Evolutionary conservation across 2,329 filamentous ascomycete species (phyloP).

Genomic region (Hypomyces rosellus): DNA sequence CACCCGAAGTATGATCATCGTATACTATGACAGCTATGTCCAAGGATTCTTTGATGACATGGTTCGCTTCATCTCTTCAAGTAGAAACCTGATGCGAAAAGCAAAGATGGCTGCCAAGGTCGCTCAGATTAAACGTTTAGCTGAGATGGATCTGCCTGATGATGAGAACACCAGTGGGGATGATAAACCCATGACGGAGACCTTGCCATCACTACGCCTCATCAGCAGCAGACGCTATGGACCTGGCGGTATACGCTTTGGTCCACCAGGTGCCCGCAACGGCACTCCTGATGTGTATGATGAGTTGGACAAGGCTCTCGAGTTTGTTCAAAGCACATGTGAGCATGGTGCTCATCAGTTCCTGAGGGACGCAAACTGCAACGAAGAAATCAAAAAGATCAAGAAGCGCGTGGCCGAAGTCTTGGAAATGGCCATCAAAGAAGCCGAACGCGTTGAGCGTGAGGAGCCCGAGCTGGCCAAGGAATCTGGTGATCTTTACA

Average conservation of each 20-base stretch:
- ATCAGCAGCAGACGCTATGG: constrained; percentile 32
- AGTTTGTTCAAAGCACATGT: constrained; percentile 73
- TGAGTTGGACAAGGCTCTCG: constrained; percentile 68
- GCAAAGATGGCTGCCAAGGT: constrained; percentile 78
- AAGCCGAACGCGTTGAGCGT: constrained; percentile 49
- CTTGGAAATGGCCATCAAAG: constrained; percentile 51
- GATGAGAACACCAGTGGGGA: constrained; percentile 37
- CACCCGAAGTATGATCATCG: constrained; percentile 68
- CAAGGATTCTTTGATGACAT: constrained; percentile 77
- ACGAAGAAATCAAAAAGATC: constrained; percentile 66
- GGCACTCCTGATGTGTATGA: constrained; percentile 54
- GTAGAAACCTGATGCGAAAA: constrained; percentile 78
- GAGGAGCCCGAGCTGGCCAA: constrained; percentile 44
- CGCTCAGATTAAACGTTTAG: constrained; percentile 55
- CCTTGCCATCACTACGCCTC: constrained; percentile 35
- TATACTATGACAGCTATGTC: constrained; percentile 88
- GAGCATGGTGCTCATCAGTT: constrained; percentile 86
- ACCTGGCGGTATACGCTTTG: constrained; percentile 20
- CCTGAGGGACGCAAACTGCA: constrained; percentile 79
- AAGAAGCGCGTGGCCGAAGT: constrained; percentile 59
- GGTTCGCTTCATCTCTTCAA: constrained; percentile 73
- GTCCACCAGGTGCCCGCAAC: constrained; percentile 17
- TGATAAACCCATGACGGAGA: constrained; percentile 21
- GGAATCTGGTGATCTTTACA: constrained; percentile 32
- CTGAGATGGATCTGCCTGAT: constrained; percentile 51